Evolutionary conservation across 2,329 filamentous ascomycete species (phyloP), one percentile per base, ranked within the genome.

Genomic region (Cytospora leucostoma): DNA sequence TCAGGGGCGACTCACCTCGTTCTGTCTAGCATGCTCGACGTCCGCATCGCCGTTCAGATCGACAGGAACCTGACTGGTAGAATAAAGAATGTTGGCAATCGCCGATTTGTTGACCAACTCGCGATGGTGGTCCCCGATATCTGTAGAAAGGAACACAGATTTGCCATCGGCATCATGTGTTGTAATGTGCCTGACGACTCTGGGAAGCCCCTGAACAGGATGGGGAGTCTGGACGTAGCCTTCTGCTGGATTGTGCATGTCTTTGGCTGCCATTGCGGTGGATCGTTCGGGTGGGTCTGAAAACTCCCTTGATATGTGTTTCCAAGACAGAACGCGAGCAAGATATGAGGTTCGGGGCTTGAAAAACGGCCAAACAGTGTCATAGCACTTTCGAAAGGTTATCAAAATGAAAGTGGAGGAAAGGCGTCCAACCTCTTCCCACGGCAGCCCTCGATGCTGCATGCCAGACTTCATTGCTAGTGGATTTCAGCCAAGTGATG

Each of bases 11-110:
- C 49, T 27, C 15, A 51, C 49, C 49, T 51, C 49, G 19, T 11
- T 47, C 8, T 64, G 61, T 11, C 66, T 47, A 4, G 68, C 65
- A 10, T 63, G 6, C 44, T 68, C 60, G 35, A 73, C 35, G 51
- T 73, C 67, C 10, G 58, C 61, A 49, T 71, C 63, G 13, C 50
- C 67, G 32, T 71, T 69, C 11, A 70, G 53, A 3, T 73, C 67
- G 4, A 71, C 67, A 6, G 70, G 70, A 15, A 58, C 66, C 35
- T 69, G 56, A 10, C 65, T 49, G n/a, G 71, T 74, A 7, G 70
- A 71, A 62, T 71, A 71, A 15, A 73, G 13, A 37, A 72, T 73
- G 54, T 72, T 73, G 35, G 68, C 68, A 11, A 73, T 27, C 4
- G 71, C 72, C 19, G 66, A 62, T 27, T 69, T 56, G 2, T 73